These are phyloP conservation scores for Russula abietina DNA, from an alignment of 768 basidiomycete genomes.

Conservation along the genomic window DNA sequence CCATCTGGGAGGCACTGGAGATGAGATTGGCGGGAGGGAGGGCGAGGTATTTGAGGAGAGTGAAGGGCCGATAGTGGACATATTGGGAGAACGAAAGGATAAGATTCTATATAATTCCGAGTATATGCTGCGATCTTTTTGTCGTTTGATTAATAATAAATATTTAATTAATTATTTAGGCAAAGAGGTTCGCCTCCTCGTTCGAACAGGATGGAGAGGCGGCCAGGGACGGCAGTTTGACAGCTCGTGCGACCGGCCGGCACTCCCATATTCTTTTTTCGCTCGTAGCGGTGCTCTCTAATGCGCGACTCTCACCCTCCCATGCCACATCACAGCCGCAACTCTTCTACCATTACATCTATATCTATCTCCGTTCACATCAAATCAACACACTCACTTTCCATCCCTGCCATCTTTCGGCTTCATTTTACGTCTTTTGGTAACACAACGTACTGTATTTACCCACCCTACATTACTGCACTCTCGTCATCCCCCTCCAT, in stretches of 20 bases:
- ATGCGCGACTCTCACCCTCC: constrained; percentile 22
- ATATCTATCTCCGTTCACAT: constrained; percentile 24
- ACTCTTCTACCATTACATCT: constrained; percentile 22
- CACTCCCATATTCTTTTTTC: constrained; percentile 22
- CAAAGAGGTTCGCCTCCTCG: background rate
- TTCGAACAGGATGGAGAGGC: constrained; percentile 12
- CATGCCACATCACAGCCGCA: constrained; percentile 25
- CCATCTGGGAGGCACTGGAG: constrained; percentile 35
- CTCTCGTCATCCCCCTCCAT: constrained; percentile 16
- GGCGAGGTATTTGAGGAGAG: constrained; percentile 21
- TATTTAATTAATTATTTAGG: background rate
- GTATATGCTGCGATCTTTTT: background rate
- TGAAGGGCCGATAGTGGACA: constrained; percentile 15
- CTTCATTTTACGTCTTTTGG: constrained; percentile 23
- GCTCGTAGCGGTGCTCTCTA: constrained; percentile 18
- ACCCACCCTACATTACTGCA: constrained; percentile 14
- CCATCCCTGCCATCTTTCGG: constrained; percentile 21
- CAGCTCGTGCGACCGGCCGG: constrained; percentile 25
- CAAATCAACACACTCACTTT: constrained; percentile 21
- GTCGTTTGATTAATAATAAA: background rate
- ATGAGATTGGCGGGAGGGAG: constrained; percentile 11
- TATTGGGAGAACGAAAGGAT: constrained; percentile 8
- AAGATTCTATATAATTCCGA: constrained; percentile 5
- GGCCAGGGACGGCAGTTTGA: constrained; percentile 22
- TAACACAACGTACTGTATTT: constrained; percentile 22